These are phyloP conservation scores for Potentilla sterilis DNA, from an alignment of 306 rosid genomes.

Conservation along the genomic window DNA sequence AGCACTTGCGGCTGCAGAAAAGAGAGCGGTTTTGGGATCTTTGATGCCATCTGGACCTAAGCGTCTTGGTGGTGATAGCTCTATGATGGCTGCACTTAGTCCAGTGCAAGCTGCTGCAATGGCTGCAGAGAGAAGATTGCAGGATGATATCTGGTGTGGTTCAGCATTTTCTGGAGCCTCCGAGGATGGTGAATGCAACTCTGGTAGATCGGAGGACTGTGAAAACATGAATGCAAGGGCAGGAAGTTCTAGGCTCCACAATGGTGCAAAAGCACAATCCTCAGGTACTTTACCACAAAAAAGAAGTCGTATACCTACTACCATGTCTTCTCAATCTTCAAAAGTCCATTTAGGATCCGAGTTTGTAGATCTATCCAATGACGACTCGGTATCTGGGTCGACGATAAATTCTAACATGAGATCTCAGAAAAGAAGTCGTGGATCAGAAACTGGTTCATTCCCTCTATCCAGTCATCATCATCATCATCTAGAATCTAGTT, in stretches of 20 bases:
- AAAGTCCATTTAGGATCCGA: constrained; percentile 25
- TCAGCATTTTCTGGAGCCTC: constrained; percentile 55
- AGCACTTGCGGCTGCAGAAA: constrained; percentile 78
- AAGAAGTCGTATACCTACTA: constrained; percentile 43
- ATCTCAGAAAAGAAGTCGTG: constrained; percentile 29
- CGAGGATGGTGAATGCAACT: constrained; percentile 43
- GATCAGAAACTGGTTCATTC: constrained; percentile 27
- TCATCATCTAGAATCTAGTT: constrained; percentile 33
- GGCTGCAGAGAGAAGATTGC: constrained; percentile 95
- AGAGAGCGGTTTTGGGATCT: constrained; percentile 56
- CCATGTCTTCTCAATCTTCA: constrained; percentile 30
- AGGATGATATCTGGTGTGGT: constrained; percentile 95
- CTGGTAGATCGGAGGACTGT: constrained; percentile 38
- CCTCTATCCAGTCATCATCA: constrained; percentile 27
- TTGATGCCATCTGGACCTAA: constrained; percentile 85
- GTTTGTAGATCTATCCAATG: constrained; percentile 45
- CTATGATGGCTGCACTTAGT: constrained; percentile 71
- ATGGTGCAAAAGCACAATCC: constrained; percentile 19
- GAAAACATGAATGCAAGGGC: constrained; percentile 24
- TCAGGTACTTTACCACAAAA: constrained; percentile 40
- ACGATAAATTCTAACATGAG: constrained; percentile 18
- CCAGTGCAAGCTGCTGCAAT: constrained; percentile 97
- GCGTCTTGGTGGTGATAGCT: constrained; percentile 84
- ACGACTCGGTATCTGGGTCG: constrained; percentile 27
- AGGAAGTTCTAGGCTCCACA: constrained; percentile 31